Conservation (phyloP, 495 filamentous ascomycete species). For the Thermothielavioides terrestris region DNA sequence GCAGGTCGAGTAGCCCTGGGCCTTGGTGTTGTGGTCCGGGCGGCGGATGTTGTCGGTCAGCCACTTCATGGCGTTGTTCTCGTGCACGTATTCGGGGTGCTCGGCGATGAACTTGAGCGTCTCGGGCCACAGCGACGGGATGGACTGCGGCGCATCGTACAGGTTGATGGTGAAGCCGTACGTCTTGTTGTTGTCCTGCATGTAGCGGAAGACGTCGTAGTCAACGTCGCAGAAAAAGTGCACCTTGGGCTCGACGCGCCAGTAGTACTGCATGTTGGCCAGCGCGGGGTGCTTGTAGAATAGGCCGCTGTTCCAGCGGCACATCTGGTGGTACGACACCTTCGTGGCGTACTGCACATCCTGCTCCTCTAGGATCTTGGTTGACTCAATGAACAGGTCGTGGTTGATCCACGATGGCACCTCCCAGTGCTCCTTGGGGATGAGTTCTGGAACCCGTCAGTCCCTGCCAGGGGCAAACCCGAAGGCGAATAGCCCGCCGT, state of each 20-base stretch:
- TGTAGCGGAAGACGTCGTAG: conserved; percentile 98
- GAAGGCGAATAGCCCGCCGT: too few species aligned
- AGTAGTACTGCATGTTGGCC: conserved; percentile 78
- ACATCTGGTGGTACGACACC: conserved; percentile 97
- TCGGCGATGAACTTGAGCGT: conserved; percentile 78
- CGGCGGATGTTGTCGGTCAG: conserved; percentile 67
- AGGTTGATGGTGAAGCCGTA: conserved; percentile 99
- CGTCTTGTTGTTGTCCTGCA: conserved; percentile 95
- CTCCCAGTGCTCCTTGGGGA: conserved; percentile 92
- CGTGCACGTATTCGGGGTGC: conserved; percentile 71
- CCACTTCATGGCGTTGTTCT: conserved; percentile 83
- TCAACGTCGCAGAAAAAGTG: conserved; percentile 99
- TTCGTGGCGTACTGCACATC: conserved; percentile 81
- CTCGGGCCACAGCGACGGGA: conserved; percentile 90
- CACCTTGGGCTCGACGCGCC: conserved; percentile 98
- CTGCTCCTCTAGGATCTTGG: conserved; percentile 71
- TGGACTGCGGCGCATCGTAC: conserved; percentile 79
- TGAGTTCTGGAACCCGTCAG: conserved; percentile 50
- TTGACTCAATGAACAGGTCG: conserved; percentile 76
- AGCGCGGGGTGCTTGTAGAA: conserved; percentile 97
- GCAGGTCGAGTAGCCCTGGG: conserved; percentile 95
- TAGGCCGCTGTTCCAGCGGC: conserved; percentile 95
- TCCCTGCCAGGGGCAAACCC: neutral
- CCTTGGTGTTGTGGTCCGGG: conserved; percentile 68
- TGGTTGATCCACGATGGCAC: conserved; percentile 85